A percentile compares a stretch with the other conserved stretches of the same genome.
Evolutionary conservation across 2,329 filamentous ascomycete genomes (phyloP).

Genomic region (Diaporthe batatas): DNA sequence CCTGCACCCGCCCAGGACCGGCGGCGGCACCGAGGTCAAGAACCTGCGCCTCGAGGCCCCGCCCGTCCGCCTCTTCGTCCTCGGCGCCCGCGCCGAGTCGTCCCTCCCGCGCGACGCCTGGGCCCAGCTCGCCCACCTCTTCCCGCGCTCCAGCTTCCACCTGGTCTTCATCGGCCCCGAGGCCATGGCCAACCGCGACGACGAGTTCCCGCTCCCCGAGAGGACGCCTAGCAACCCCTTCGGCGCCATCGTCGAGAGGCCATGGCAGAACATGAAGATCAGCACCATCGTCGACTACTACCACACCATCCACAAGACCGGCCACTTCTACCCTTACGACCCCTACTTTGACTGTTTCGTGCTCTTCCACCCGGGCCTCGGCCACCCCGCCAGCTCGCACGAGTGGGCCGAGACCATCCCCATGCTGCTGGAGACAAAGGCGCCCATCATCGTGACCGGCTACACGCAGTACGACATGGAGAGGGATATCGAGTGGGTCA

Average conservation of each 20-base stretch:
- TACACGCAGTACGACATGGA: constrained; percentile 97
- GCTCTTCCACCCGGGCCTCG: constrained; percentile 95
- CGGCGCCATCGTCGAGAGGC: constrained; percentile 90
- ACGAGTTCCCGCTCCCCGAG: constrained; percentile 90
- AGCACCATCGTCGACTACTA: constrained; percentile 98
- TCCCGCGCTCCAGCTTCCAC: constrained; percentile 91
- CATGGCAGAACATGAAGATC: constrained; percentile 93
- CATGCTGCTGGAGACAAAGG: constrained; percentile 91
- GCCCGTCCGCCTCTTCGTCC: constrained; percentile 90
- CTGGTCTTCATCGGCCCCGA: constrained; percentile 96
- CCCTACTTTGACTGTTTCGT: constrained; percentile 99
- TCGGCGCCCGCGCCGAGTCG: constrained; percentile 97
- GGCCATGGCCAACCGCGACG: constrained; percentile 93
- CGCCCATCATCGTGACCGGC: constrained; percentile 92
- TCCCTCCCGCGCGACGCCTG: constrained; percentile 94
- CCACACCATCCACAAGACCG: constrained; percentile 92
- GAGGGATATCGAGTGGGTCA: constrained; percentile 90
- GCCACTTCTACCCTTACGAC: constrained; percentile 93
- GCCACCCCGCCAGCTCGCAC: constrained; percentile 91
- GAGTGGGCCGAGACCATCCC: constrained; percentile 96
- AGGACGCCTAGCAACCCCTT: constrained; percentile 90
- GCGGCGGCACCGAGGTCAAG: constrained; percentile 80
- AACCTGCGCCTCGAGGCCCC: constrained; percentile 87
- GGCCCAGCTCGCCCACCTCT: constrained; percentile 94
- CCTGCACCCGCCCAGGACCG: constrained; percentile 86